A percentile compares a stretch with the other conserved stretches of the same genome.
Evolutionary conservation across 495 filamentous ascomycete species (phyloP).

Genomic region (Aspergillus carlsbadensis): DNA sequence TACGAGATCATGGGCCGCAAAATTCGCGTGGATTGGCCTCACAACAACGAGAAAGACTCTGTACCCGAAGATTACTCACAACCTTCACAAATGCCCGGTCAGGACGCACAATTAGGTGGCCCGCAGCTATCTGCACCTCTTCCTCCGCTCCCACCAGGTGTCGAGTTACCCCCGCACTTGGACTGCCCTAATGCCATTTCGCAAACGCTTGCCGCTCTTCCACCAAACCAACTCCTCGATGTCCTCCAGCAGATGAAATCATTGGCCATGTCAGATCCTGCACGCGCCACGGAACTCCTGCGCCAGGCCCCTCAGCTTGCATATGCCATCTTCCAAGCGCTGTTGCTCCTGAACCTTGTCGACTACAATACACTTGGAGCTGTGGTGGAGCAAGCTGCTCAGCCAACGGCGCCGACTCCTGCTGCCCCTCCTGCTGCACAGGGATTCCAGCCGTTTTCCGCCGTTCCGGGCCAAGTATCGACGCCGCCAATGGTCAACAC

Average conservation of each 20-base stretch:
- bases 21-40: conserved; percentile 90
- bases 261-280: conserved; percentile 75
- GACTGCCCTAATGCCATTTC: conserved; percentile 89
- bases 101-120: conserved; percentile 37
- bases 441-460: conserved; percentile 34
- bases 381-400: conserved; percentile 56
- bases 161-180: conserved; percentile 76
- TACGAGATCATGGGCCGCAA: conserved; percentile 95
- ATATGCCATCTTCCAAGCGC: conserved; percentile 93
- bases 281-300: conserved; percentile 83
- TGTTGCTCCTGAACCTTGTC: conserved; percentile 91
- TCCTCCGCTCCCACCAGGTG: conserved; percentile 80
- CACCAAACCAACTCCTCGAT: conserved; percentile 86
- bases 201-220: conserved; percentile 79
- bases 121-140: conserved; percentile 48
- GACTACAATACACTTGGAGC: conserved; percentile 59
- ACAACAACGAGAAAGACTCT: conserved; percentile 81
- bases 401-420: conserved; percentile 32
- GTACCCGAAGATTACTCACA: conserved; percentile 52
- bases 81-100: conserved; percentile 28
- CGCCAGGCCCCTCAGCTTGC: conserved; percentile 87
- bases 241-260: conserved; percentile 94
- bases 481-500: conserved; percentile 59
- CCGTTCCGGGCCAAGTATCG: conserved; percentile 43
- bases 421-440: conserved; percentile 35